Evolutionary conservation across 106 monocot genomes (phyloP), one percentile per base, ranked within the genome.

Genomic region (Posidonia australis): DNA sequence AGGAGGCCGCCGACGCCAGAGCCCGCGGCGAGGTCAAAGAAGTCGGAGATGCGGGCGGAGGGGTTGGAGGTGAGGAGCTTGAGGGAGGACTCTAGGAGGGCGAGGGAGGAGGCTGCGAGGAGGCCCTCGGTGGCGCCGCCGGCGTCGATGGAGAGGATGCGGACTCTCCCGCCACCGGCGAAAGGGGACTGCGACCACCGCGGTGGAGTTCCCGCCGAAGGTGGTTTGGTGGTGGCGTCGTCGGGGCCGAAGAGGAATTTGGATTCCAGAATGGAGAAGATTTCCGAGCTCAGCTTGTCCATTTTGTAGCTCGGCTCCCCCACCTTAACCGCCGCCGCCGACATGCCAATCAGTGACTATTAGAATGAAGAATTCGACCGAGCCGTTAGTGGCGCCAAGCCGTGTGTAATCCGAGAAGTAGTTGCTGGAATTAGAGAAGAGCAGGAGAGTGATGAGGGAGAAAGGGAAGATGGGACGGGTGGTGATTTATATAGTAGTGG

Each of bases 11-110:
- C 92, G 23, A 66, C 58, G 49, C 92, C 92, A 31, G 92, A 88
- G 9, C 92, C 92, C 0, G 85, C 85, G 1, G 85, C 88, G 17
- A 77, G 46, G 74, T 92, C 92, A 69, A 92, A 92, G 83, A 84
- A 83, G 63, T 92, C 82, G 22, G 88, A 47, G 45, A 92, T 78
- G 19, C 67, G 46, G 12, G 82, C 80, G 14, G 69, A 13, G 14
- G 84, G 57, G 41, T 80, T 62, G 28, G 71, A 61, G 26, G 85
- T 68, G 12, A 46, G 57, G 26, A 48, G 53, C 16, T 76, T 61
- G 24, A 93, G 76, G 21, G 71, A 70, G 65, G 74, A 29, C 46
- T 93, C 92, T 3, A 93, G 78, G 11, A 72, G 76, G 27, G 71
- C 67, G 29, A 91, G 81, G 26, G 74, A 72, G 16, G 72, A 61